A percentile compares a stretch with the other conserved stretches of the same genome.
Conservation (phyloP, 768 basidiomycete species). For the Serendipita sp. region DNA sequence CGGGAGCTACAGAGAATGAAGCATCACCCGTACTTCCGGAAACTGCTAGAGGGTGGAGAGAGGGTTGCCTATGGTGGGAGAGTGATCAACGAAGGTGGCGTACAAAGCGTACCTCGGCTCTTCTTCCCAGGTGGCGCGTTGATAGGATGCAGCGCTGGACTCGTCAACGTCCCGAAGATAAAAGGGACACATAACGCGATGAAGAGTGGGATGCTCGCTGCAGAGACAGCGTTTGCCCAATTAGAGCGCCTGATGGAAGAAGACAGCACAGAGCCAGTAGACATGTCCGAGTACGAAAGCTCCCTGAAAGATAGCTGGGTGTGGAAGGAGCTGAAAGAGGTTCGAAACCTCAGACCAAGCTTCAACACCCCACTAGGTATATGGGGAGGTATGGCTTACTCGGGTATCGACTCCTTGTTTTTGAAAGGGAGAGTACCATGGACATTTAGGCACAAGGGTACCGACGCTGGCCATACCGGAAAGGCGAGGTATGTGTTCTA, state of each 20-base stretch:
- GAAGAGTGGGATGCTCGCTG: slow-evolving; percentile 97
- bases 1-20: slow-evolving; percentile 86
- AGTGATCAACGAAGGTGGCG: slow-evolving; percentile 80
- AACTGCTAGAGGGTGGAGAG: slow-evolving; percentile 58
- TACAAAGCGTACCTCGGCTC: slow-evolving; percentile 77
- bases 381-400: slow-evolving; percentile 77
- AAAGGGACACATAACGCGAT: slow-evolving; percentile 98
- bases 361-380: slow-evolving; percentile 70
- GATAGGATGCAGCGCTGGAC: slow-evolving; percentile 89
- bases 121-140: slow-evolving; percentile 89
- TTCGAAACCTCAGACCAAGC: slow-evolving; percentile 79
- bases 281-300: slow-evolving; percentile 59
- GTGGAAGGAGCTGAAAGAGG: slow-evolving; percentile 69
- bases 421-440: slow-evolving; percentile 77
- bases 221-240: slow-evolving; percentile 64
- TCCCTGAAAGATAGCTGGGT: slow-evolving; percentile 69
- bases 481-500: slow-evolving; percentile 29
- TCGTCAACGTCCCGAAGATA: slow-evolving; percentile 93
- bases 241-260: slow-evolving; percentile 21
- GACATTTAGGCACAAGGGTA: slow-evolving; percentile 63
- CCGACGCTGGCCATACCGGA: slow-evolving; percentile 58
- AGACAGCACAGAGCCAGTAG: slow-evolving; percentile 21
- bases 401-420: slow-evolving; percentile 73
- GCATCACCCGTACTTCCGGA: slow-evolving; percentile 82
- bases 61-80: slow-evolving; percentile 86